Percentiles rank a stretch among this genome's conserved stretches.
Evolutionary conservation across 2,329 filamentous ascomycete species (phyloP).

Genomic region (Gliomastix tumulicola): DNA sequence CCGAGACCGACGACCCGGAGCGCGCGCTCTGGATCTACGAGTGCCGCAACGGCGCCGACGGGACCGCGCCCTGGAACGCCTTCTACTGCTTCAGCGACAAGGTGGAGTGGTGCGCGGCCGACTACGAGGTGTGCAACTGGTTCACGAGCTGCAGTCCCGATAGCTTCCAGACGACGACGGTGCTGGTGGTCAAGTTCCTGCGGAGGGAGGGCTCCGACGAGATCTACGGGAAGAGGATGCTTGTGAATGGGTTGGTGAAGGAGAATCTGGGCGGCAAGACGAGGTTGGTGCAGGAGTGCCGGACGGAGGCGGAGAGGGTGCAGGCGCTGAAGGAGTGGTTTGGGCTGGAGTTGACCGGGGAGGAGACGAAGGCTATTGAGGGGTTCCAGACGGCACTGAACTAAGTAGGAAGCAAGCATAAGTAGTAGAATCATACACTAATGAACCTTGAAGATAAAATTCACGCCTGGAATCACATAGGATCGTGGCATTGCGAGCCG

Average conservation of each 20-base stretch:
- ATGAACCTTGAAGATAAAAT: too few species aligned
- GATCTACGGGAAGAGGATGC: constrained; percentile 45
- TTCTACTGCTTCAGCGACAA: constrained; percentile 59
- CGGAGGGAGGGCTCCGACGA: constrained; percentile 31
- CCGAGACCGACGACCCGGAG: constrained; percentile 22
- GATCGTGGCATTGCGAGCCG: too few species aligned
- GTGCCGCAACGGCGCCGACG: constrained; percentile 38
- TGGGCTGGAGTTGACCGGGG: constrained; percentile 39
- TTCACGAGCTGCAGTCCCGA: constrained; percentile 39
- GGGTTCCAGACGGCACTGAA: constrained; percentile 40
- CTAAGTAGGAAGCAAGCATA: too few species aligned
- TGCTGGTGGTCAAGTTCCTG: constrained; percentile 49
- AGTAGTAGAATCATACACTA: too few species aligned
- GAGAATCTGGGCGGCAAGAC: constrained; percentile 43
- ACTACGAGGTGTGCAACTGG: constrained; percentile 56
- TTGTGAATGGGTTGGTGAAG: constrained; percentile 45
- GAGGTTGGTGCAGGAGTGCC: constrained; percentile 34
- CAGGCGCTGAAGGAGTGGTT: constrained; percentile 42
- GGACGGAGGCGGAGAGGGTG: constrained; percentile 47
- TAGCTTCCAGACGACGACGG: constrained; percentile 45
- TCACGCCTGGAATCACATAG: too few species aligned
- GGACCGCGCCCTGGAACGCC: constrained; percentile 47
- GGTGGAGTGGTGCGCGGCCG: constrained; percentile 52
- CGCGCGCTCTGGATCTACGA: constrained; percentile 57
- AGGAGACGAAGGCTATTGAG: constrained; percentile 42